A percentile compares a stretch with the other conserved stretches of the same genome.
Evolutionary conservation across 169 alveolate genomes (phyloP).

Genomic region (Plasmodium ovale): DNA sequence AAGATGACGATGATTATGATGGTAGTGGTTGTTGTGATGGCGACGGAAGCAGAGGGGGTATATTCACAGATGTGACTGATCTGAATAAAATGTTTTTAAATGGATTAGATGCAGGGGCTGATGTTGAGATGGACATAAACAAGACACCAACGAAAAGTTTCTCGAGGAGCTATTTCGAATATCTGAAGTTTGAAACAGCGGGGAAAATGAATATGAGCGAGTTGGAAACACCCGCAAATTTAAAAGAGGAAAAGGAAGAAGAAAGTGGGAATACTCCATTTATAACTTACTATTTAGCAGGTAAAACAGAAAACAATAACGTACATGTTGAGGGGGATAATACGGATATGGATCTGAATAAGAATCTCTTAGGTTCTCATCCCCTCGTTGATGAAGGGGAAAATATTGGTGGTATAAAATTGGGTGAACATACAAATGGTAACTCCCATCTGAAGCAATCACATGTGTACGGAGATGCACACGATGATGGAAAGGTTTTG

Average conservation of each 20-base stretch:
- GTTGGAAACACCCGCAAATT: conserved; percentile 67
- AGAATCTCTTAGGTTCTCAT: too few species aligned
- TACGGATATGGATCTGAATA: background rate
- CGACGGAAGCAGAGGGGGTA: background rate
- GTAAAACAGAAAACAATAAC: conserved; percentile 17
- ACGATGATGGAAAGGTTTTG: background rate
- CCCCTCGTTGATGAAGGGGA: too few species aligned
- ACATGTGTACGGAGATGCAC: background rate
- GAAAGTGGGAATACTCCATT: conserved; percentile 57
- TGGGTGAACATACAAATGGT: background rate
- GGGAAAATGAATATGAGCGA: conserved; percentile 78
- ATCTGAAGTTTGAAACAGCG: conserved; percentile 74
- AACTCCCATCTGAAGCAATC: too few species aligned
- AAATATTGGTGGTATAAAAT: background rate
- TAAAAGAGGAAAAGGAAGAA: conserved; percentile 64
- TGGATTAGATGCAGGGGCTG: too few species aligned
- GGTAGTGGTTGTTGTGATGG: background rate
- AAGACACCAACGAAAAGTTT: conserved; percentile 72
- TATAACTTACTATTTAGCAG: conserved; percentile 69
- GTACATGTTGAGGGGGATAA: conserved; percentile 15
- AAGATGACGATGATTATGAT: background rate
- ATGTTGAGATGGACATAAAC: conserved; percentile 56
- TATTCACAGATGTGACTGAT: conserved; percentile 18
- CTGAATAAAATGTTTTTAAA: conserved; percentile 28
- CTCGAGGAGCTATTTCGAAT: conserved; percentile 56